phyloP scores from a whole-genome alignment of 768 basidiomycete species.

The Holtermanniella nyarrowii region DNA sequence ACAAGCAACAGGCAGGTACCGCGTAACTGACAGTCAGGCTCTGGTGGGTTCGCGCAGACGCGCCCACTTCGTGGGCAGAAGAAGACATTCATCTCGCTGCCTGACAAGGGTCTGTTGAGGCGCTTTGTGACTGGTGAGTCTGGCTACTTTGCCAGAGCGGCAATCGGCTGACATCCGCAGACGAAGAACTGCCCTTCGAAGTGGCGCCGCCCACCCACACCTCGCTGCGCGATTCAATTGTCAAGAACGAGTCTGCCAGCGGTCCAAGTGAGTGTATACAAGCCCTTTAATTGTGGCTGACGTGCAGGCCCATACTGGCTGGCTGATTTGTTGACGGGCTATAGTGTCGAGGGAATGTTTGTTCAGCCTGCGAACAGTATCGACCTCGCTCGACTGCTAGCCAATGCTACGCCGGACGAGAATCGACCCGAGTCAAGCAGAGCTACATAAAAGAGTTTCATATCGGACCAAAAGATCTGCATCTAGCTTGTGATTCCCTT shows the following conservation, averaged over 20 bases:
- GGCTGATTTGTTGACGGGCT: conserved; percentile 27
- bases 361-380: conserved; percentile 24
- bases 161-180: neutral
- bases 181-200: conserved; percentile 24
- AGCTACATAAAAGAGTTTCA: too few species aligned
- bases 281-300: conserved; percentile 27
- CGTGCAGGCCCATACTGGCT: conserved; percentile 24
- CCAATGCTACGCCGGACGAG: neutral
- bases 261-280: conserved; percentile 17
- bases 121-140: conserved; percentile 25
- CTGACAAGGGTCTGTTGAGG: conserved; percentile 32
- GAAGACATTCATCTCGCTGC: conserved; percentile 35
- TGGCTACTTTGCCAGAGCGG: neutral
- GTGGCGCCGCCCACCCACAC: conserved; percentile 28
- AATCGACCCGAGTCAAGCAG: neutral
- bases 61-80: neutral
- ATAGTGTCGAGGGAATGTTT: conserved; percentile 32
- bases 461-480: too few species aligned
- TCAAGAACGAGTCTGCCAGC: conserved; percentile 13
- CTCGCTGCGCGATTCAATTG: conserved; percentile 29
- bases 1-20: neutral
- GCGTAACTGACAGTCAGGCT: conserved; percentile 15
- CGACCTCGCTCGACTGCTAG: conserved; percentile 24
- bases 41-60: neutral
- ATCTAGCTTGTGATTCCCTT: too few species aligned